Evolutionary conservation across 1,139 yeast species (phyloP).

Genomic region (Kodamaea arcana): DNA sequence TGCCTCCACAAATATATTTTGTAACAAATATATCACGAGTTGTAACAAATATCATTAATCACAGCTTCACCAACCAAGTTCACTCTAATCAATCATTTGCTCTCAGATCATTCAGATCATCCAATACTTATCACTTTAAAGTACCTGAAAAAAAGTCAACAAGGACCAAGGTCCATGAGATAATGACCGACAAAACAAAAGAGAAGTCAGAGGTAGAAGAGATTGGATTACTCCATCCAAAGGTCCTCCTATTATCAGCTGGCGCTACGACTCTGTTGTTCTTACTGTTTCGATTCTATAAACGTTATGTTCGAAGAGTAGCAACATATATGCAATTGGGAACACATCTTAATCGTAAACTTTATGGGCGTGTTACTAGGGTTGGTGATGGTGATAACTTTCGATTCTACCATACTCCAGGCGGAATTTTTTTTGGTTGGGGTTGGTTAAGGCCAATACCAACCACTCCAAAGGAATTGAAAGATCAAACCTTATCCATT

Average conservation of each 20-base stretch:
- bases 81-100: no score
- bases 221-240: constrained; percentile 34
- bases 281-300: constrained; percentile 30
- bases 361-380: constrained; percentile 81
- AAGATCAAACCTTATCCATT: constrained; percentile 59
- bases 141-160: no score
- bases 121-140: no score
- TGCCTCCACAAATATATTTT: no score
- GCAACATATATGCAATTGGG: constrained; percentile 38
- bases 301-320: constrained; percentile 32
- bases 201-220: no score
- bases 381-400: constrained; percentile 98
- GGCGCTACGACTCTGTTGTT: constrained; percentile 33
- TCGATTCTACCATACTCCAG: constrained; percentile 89
- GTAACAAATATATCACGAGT: no score
- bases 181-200: no score
- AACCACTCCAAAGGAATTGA: constrained; percentile 40
- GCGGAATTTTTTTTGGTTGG: constrained; percentile 88
- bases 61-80: no score
- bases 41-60: no score
- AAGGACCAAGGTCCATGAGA: no score
- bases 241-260: constrained; percentile 37
- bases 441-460: constrained; percentile 70
- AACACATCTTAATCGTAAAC: constrained; percentile 25
- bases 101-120: no score